Evolutionary conservation across 176 grass and related monocot genomes (phyloP).

Genomic region (Aegilops longissima): DNA sequence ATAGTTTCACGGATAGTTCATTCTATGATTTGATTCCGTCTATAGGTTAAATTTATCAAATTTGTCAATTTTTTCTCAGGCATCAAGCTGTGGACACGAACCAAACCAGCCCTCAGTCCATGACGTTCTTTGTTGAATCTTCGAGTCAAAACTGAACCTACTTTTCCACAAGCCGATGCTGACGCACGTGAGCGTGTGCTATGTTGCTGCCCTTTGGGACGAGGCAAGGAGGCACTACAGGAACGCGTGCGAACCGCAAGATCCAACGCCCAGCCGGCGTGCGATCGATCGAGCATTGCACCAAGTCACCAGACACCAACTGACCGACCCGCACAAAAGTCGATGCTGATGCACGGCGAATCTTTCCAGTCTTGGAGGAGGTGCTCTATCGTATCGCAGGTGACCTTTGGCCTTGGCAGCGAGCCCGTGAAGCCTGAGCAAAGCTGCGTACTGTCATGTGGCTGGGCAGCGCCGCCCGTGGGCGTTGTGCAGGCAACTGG

Average conservation of each 20-base stretch:
- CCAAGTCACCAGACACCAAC: background rate
- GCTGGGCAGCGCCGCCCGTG: background rate
- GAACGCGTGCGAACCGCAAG: background rate
- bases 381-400: background rate
- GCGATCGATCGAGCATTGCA: background rate
- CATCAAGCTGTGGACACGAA: no score
- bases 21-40: no score
- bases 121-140: no score
- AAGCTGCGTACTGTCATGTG: background rate
- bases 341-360: background rate
- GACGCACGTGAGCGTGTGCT: no score
- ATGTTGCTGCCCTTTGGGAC: background rate
- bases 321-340: background rate
- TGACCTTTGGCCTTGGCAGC: background rate
- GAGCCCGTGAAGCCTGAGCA: conserved; percentile 1
- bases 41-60: no score
- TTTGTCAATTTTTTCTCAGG: no score
- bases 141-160: no score
- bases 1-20: no score
- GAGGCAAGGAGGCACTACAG: background rate
- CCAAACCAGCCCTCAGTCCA: no score
- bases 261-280: no score
- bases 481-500: background rate
- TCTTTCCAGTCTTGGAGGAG: background rate
- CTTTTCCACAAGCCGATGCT: no score